A percentile compares a stretch with the other conserved stretches of the same genome.
These are phyloP conservation scores for Rhododendron williamsianum DNA, from an alignment of 148 eudicot genomes.

Conservation along the genomic window DNA sequence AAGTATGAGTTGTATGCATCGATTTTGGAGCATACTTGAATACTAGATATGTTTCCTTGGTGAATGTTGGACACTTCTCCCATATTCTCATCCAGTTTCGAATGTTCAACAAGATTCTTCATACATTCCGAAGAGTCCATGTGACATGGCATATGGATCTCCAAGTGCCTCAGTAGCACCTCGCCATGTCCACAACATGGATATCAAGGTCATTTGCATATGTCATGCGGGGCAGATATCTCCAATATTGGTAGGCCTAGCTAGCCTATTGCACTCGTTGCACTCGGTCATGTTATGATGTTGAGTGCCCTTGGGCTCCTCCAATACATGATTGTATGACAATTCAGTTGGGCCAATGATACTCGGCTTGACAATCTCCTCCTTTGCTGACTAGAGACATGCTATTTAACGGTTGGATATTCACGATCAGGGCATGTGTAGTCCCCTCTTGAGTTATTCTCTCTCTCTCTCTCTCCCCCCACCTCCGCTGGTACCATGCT, in stretches of 20 bases:
- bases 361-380: not conserved
- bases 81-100: too few relatives aligned
- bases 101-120: not conserved
- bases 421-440: too few relatives aligned
- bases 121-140: not conserved
- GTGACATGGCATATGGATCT: not conserved
- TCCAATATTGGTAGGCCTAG: not conserved
- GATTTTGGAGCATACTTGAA: not conserved
- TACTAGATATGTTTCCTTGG: not conserved
- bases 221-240: not conserved
- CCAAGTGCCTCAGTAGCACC: not conserved
- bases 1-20: not conserved
- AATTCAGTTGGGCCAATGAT: not conserved
- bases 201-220: not conserved
- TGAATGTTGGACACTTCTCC: not conserved
- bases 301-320: not conserved
- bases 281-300: not conserved
- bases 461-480: too few relatives aligned
- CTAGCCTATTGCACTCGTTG: not conserved
- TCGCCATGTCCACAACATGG: not conserved
- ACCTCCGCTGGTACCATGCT: not conserved
- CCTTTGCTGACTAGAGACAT: not conserved
- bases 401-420: not conserved
- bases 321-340: not conserved
- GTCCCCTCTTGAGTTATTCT: too few relatives aligned